Percentiles rank a stretch among this genome's conserved stretches.
phyloP scores from a whole-genome alignment of 2,329 filamentous ascomycete species.

The Diaporthe citri region DNA sequence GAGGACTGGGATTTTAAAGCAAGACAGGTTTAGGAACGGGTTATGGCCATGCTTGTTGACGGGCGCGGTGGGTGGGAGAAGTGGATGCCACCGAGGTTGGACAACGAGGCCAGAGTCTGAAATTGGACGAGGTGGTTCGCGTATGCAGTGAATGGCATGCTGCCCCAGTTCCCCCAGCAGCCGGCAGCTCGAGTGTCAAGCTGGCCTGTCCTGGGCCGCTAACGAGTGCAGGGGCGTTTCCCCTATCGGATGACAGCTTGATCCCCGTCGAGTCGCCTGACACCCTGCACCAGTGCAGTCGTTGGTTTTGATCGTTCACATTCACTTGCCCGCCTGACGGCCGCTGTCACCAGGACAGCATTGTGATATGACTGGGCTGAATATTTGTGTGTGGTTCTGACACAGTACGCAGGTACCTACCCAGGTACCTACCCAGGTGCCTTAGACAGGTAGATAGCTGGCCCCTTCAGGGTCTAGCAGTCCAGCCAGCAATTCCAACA shows the following conservation, averaged over 20 bases:
- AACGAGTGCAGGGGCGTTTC: constrained; percentile 4
- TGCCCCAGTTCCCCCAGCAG: constrained; percentile 1
- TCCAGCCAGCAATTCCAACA: neutral
- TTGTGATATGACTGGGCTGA: neutral
- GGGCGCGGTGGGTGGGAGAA: constrained; percentile 4
- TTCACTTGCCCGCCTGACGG: constrained; percentile 9
- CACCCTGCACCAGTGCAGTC: neutral
- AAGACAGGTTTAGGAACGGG: constrained; percentile 30
- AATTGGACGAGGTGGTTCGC: constrained; percentile 31
- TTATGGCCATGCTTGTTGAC: constrained; percentile 39
- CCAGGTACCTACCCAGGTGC: neutral
- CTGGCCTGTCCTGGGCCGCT: constrained; percentile 30
- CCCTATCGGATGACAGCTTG: constrained; percentile 27
- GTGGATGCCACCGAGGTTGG: constrained; percentile 16
- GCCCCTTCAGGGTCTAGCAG: too few relatives aligned
- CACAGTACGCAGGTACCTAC: neutral
- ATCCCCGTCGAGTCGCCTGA: constrained; percentile 27
- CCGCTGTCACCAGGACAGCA: constrained; percentile 1
- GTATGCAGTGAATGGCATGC: constrained; percentile 12
- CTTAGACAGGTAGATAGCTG: neutral
- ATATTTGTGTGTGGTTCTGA: neutral
- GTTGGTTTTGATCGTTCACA: neutral
- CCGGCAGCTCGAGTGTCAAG: constrained; percentile 28
- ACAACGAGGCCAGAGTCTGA: constrained; percentile 29
- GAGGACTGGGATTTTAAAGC: neutral